A percentile compares a stretch with the other conserved stretches of the same genome.
Evolutionary conservation across 345 rosid genomes (phyloP).

Genomic region (Populus simonii): DNA sequence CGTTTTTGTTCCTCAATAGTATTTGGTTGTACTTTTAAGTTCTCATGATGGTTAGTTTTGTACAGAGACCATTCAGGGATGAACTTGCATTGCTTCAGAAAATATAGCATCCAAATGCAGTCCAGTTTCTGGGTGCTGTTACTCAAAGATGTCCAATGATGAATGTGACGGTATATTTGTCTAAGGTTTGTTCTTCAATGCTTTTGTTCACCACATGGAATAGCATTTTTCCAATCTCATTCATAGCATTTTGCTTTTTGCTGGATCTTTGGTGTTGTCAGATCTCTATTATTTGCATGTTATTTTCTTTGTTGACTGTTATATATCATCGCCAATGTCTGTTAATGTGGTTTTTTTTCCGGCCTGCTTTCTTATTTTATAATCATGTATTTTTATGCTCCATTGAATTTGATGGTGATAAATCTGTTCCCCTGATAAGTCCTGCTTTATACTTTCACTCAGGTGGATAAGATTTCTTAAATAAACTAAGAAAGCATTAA

Average conservation of each 20-base stretch:
- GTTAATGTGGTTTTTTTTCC: background rate
- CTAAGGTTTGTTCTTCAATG: conserved; percentile 48
- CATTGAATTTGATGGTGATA: background rate
- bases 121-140: conserved; percentile 96
- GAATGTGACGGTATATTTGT: conserved; percentile 92
- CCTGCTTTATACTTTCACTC: background rate
- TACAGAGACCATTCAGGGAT: conserved; percentile 74
- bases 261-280: background rate
- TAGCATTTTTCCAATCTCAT: background rate
- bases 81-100: conserved; percentile 93
- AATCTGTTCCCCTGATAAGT: background rate
- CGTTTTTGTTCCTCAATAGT: background rate
- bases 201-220: background rate
- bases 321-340: background rate
- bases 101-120: conserved; percentile 92
- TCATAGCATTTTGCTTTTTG: background rate
- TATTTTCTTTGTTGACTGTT: background rate
- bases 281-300: background rate
- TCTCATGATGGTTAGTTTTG: conserved; percentile 14
- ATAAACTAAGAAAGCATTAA: background rate
- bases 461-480: background rate
- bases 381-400: background rate
- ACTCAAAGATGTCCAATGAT: conserved; percentile 97
- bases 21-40: background rate
- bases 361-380: no score